Percentiles rank a stretch among this genome's conserved stretches.
phyloP scores from a whole-genome alignment of 495 filamentous ascomycete genomes.

The Parachaetomium inaequale region DNA sequence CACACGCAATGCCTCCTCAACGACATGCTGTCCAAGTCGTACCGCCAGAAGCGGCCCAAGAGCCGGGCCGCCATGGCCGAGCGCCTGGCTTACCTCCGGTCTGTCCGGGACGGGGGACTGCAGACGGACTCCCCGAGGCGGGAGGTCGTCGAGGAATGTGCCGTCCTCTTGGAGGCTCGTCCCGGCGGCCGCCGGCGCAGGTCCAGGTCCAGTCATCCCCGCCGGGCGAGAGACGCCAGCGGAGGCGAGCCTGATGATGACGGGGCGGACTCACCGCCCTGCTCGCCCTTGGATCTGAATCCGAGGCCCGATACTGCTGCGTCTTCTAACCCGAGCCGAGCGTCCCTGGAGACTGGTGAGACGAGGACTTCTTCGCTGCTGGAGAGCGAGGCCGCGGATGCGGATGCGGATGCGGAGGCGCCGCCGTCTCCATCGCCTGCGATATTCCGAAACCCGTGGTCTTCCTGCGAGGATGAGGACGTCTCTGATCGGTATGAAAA shows the following conservation, averaged over 20 bases:
- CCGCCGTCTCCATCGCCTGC: background rate
- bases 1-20: conserved; percentile 24
- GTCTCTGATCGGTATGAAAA: background rate
- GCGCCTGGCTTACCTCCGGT: conserved; percentile 5
- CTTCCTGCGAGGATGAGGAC: background rate
- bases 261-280: background rate
- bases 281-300: background rate
- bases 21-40: conserved; percentile 21
- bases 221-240: background rate
- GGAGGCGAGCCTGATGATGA: background rate
- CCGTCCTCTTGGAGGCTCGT: conserved; percentile 11
- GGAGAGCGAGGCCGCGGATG: background rate
- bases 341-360: background rate
- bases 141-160: conserved; percentile 6
- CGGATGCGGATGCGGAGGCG: background rate
- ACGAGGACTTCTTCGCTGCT: background rate
- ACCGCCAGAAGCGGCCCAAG: conserved; percentile 23
- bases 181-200: background rate
- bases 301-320: background rate
- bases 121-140: background rate
- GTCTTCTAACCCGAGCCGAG: background rate
- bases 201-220: background rate
- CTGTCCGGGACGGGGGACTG: background rate
- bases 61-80: conserved; percentile 16
- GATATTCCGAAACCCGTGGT: conserved; percentile 11